Conservation (phyloP, 352 stramenopile species). For the Phytopythium delawarense region DNA sequence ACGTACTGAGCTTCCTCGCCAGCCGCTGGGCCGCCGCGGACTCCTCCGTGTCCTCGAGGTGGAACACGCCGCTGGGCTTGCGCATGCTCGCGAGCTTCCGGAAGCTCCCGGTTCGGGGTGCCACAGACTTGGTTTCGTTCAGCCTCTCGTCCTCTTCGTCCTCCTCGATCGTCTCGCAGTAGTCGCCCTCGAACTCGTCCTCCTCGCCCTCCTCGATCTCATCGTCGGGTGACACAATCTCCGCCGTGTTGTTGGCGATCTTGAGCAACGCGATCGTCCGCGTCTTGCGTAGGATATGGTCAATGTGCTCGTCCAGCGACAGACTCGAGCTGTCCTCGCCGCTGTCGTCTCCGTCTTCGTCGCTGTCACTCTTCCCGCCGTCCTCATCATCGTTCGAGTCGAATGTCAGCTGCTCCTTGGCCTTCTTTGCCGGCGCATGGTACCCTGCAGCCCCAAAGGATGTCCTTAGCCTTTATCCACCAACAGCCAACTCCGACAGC, state of each 20-base stretch:
- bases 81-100: slow-evolving; percentile 29
- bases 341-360: slow-evolving; percentile 11
- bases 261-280: slow-evolving; percentile 65
- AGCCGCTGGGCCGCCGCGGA: slow-evolving; percentile 40
- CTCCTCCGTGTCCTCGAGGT: slow-evolving; percentile 12
- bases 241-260: slow-evolving; percentile 71
- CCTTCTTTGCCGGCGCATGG: slow-evolving; percentile 26
- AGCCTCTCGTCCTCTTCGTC: slow-evolving; percentile 6
- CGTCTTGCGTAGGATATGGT: slow-evolving; percentile 57
- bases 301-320: slow-evolving; percentile 66
- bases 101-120: slow-evolving; percentile 23
- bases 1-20: slow-evolving; percentile 57
- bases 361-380: neutral
- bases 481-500: neutral
- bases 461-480: neutral
- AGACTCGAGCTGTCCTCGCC: slow-evolving; percentile 9
- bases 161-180: slow-evolving; percentile 11
- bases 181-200: slow-evolving; percentile 27
- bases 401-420: slow-evolving; percentile 40
- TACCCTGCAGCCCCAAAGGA: slow-evolving; percentile 30
- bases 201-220: slow-evolving; percentile 38
- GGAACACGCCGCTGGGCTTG: slow-evolving; percentile 13
- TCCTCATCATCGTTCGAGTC: slow-evolving; percentile 31
- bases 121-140: slow-evolving; percentile 2
- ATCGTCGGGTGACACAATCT: slow-evolving; percentile 39